Evolutionary conservation across 1,284 basidiomycete species (phyloP).

Genomic region (Apiotrichum mycotoxinovorans): DNA sequence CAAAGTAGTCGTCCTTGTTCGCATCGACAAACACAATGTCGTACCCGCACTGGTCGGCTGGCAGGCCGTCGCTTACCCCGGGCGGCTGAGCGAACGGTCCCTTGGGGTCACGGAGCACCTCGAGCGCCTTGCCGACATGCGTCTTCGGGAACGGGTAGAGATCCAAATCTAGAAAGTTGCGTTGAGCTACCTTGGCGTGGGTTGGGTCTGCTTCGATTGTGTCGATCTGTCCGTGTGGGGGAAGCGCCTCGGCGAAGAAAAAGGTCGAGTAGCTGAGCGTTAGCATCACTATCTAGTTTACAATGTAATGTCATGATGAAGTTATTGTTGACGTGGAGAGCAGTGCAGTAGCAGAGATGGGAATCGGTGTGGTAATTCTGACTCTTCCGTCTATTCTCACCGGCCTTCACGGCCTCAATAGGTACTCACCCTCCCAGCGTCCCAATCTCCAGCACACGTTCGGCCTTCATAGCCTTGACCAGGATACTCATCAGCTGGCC

Average conservation of each 20-base stretch:
- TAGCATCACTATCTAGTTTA: background rate
- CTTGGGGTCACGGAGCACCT: slow-evolving; percentile 26
- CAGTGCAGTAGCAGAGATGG: background rate
- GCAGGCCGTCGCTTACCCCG: slow-evolving; percentile 21
- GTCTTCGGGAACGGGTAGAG: slow-evolving; percentile 42
- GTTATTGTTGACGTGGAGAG: background rate
- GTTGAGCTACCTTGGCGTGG: slow-evolving; percentile 36
- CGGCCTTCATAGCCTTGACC: slow-evolving; percentile 30
- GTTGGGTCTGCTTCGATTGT: slow-evolving; percentile 35
- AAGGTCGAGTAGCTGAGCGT: slow-evolving; percentile 34
- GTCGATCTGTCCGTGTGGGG: slow-evolving; percentile 40
- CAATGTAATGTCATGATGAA: no score
- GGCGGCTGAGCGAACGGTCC: slow-evolving; percentile 25
- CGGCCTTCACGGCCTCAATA: no score
- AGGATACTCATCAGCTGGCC: slow-evolving; percentile 42
- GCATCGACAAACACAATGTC: slow-evolving; percentile 47
- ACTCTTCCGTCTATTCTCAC: no score
- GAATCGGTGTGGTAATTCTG: no score
- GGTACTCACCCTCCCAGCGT: slow-evolving; percentile 43
- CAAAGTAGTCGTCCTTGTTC: slow-evolving; percentile 35
- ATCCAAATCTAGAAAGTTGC: slow-evolving; percentile 39
- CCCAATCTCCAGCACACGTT: slow-evolving; percentile 42
- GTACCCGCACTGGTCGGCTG: slow-evolving; percentile 27
- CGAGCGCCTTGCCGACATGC: slow-evolving; percentile 34
- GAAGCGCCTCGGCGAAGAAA: slow-evolving; percentile 36